Evolutionary conservation across 768 basidiomycete species (phyloP), one percentile per base, ranked within the genome.

Genomic region (Favolaschia claudopus): DNA sequence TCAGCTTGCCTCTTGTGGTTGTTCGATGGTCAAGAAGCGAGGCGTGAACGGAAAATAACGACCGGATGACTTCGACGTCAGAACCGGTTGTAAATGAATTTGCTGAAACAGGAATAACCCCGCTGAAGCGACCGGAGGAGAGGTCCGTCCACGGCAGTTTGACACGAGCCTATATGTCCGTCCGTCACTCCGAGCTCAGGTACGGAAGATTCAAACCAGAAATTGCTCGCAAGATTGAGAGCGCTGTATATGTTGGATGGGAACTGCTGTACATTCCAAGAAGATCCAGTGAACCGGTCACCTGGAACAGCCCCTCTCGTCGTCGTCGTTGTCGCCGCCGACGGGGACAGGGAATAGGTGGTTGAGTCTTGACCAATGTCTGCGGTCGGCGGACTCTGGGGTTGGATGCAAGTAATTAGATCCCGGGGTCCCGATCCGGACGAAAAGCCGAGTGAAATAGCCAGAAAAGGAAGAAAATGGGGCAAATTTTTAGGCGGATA

Each of bases 1-100:
- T 59, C 50, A 52, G 53, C 31, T 59, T 59, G 39, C 50, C 58
- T 59, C 27, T 51, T 50, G 42, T 36, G 55, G 42, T 36, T 29
- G 32, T 17, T 40, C n/a, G n/a, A 47, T 56, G 46, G 55, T n/a
- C 44, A 31, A 45, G 27, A 39, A 22, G 22, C 20, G 42, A 28
- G 38, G 36, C 28, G 39, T 49, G 55, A 48, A 42, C 31, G 47
- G 33, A 42, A 57, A 47, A 57, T 34, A 57, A 31, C 55, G 25
- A 42, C 48, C 50, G 56, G 56, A 50, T 22, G n/a, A n/a, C n/a
- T 50, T 49, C 43, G 50, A 39, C 12, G 4, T 38, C n/a, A 52
- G 37, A 34, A 27, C 56, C 56, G 56, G 55, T 57, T 17, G 55
- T 38, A 46, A 20, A 31, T 31, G 48, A 24, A 13, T 17, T 36